Evolutionary conservation across 441 rosid species (phyloP).

Genomic region (Gossypium armourianum): DNA sequence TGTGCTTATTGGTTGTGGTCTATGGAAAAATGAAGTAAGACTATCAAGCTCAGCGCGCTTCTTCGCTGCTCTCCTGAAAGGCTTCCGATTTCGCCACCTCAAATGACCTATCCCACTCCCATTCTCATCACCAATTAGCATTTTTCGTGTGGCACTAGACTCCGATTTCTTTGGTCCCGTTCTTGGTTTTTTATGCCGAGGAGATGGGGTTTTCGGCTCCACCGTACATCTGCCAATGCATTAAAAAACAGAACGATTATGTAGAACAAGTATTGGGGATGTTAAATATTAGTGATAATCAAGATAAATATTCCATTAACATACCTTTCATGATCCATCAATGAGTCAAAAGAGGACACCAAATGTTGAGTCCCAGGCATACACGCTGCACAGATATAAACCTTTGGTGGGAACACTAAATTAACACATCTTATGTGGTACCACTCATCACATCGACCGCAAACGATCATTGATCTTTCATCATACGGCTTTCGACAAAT

Average conservation of each 20-base stretch:
- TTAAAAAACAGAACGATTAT: neutral
- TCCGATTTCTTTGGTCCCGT: slow-evolving; percentile 15
- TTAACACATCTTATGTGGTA: slow-evolving; percentile 65
- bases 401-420: slow-evolving; percentile 32
- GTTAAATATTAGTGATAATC: neutral
- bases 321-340: slow-evolving; percentile 34
- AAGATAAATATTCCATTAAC: slow-evolving; percentile 10
- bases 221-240: slow-evolving; percentile 29
- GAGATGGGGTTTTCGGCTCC: slow-evolving; percentile 53
- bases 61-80: slow-evolving; percentile 47
- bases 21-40: slow-evolving; percentile 18
- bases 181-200: slow-evolving; percentile 20
- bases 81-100: slow-evolving; percentile 67
- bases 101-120: slow-evolving; percentile 32
- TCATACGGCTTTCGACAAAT: slow-evolving; percentile 68
- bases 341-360: slow-evolving; percentile 16
- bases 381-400: slow-evolving; percentile 69
- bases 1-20: slow-evolving; percentile 15
- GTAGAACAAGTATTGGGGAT: neutral
- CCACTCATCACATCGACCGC: slow-evolving; percentile 57
- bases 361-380: slow-evolving; percentile 28
- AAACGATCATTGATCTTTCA: slow-evolving; percentile 47
- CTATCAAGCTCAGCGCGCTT: slow-evolving; percentile 27
- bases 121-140: slow-evolving; percentile 12
- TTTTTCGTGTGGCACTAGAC: slow-evolving; percentile 15